phyloP scores from a whole-genome alignment of 148 eudicot genomes.

The Hydrangea macrophylla region DNA sequence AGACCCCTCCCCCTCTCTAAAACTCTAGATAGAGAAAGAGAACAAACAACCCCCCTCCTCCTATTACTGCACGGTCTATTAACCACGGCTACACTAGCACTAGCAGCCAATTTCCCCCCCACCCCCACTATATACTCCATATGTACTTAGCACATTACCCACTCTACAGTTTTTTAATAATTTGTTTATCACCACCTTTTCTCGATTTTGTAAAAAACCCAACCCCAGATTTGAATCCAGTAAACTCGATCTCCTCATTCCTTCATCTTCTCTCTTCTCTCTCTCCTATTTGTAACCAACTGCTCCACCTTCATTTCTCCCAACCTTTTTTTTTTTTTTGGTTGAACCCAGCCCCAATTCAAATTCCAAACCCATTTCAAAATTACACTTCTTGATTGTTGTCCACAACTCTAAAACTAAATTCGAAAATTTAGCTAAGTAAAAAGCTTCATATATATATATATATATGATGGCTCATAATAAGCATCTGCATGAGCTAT shows the following conservation, averaged over 20 bases:
- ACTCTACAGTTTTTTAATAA: no score
- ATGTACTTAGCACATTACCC: no score
- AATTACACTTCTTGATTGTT: no score
- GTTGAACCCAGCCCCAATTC: conserved; percentile 27
- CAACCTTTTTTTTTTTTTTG: not conserved
- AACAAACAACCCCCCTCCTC: no score
- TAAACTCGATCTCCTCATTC: conserved; percentile 46
- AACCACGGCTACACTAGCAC: not conserved
- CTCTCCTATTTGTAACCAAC: conserved; percentile 20
- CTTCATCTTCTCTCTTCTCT: conserved; percentile 20
- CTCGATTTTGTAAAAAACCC: conserved; percentile 51
- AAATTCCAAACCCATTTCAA: not conserved
- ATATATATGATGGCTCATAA: conserved; percentile 49
- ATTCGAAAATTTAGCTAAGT: no score
- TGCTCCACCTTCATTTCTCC: conserved; percentile 5
- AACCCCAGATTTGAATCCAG: conserved; percentile 45
- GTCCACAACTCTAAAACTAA: no score
- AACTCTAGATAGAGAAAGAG: no score
- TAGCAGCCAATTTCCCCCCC: not conserved
- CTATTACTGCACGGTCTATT: no score
- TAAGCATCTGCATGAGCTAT: conserved; percentile 63
- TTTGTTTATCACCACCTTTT: conserved; percentile 29
- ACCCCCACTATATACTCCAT: no score
- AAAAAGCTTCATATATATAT: no score
- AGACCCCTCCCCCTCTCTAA: no score